These are phyloP conservation scores for Lodderomyces parapsilosis DNA, from an alignment of 1,139 yeast species.

Conservation along the genomic window DNA sequence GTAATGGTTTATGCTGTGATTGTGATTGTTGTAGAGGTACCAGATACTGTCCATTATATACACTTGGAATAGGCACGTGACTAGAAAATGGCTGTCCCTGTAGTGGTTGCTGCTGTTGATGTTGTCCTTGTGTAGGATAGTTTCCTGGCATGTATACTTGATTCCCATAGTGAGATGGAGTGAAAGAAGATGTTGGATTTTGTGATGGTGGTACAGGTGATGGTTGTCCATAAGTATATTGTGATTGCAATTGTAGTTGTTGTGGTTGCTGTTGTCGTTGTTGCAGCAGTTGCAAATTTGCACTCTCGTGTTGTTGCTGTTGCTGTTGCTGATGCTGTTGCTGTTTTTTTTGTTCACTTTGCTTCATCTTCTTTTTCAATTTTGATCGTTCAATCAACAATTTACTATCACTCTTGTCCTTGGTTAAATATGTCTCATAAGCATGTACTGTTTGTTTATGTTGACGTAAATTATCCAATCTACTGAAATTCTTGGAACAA, in stretches of 20 bases:
- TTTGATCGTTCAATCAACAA: conserved; percentile 10
- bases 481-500: conserved; percentile 76
- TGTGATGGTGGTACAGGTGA: conserved; percentile 7
- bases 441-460: conserved; percentile 94
- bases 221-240: conserved; percentile 7
- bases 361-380: conserved; percentile 11
- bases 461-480: conserved; percentile 86
- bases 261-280: conserved; percentile 8
- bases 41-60: background rate
- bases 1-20: conserved; percentile 11
- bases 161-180: conserved; percentile 1
- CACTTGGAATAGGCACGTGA: background rate
- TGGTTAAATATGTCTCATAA: conserved; percentile 50
- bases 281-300: too few species aligned
- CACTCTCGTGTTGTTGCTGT: conserved; percentile 6
- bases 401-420: conserved; percentile 12
- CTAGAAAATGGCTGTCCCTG: background rate
- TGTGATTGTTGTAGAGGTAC: conserved; percentile 8
- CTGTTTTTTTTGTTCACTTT: conserved; percentile 8
- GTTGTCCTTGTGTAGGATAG: conserved; percentile 1
- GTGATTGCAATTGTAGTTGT: conserved; percentile 5
- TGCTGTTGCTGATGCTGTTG: background rate
- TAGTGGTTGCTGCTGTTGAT: conserved; percentile 5
- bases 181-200: conserved; percentile 6
- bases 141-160: conserved; percentile 7